Evolutionary conservation across 768 basidiomycete species (phyloP).

Genomic region (Pilatotrama ljubarskyi): DNA sequence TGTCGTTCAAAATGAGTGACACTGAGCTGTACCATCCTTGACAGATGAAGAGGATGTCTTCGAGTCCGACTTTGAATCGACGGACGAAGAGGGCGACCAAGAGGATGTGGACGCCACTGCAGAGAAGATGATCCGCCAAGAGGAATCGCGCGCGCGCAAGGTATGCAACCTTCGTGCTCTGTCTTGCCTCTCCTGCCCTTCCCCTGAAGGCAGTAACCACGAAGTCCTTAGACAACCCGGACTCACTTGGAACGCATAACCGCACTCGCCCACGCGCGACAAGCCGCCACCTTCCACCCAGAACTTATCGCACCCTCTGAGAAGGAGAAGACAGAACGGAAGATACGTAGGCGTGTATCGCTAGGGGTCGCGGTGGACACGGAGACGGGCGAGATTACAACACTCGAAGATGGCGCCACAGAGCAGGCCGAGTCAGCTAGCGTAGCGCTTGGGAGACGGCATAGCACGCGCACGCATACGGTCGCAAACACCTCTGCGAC

Average conservation of each 20-base stretch:
- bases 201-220: neutral
- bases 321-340: slow-evolving; percentile 22
- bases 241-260: slow-evolving; percentile 61
- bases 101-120: slow-evolving; percentile 52
- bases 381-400: slow-evolving; percentile 55
- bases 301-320: slow-evolving; percentile 35
- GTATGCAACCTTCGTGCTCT: slow-evolving; percentile 30
- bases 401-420: slow-evolving; percentile 33
- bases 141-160: slow-evolving; percentile 57
- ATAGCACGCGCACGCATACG: slow-evolving; percentile 69
- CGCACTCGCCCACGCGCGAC: slow-evolving; percentile 64
- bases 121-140: slow-evolving; percentile 58
- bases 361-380: slow-evolving; percentile 56
- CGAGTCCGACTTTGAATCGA: slow-evolving; percentile 83
- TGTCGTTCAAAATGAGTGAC: too few species aligned
- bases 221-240: slow-evolving; percentile 47
- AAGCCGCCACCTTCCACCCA: slow-evolving; percentile 69
- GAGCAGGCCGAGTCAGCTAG: neutral
- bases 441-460: slow-evolving; percentile 35
- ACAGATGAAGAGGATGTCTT: slow-evolving; percentile 81
- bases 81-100: slow-evolving; percentile 63
- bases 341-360: slow-evolving; percentile 51
- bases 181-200: neutral
- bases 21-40: neutral
- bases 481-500: slow-evolving; percentile 71